These are phyloP conservation scores for Agrocybe praecox DNA, from an alignment of 768 basidiomycete species.

Conservation along the genomic window DNA sequence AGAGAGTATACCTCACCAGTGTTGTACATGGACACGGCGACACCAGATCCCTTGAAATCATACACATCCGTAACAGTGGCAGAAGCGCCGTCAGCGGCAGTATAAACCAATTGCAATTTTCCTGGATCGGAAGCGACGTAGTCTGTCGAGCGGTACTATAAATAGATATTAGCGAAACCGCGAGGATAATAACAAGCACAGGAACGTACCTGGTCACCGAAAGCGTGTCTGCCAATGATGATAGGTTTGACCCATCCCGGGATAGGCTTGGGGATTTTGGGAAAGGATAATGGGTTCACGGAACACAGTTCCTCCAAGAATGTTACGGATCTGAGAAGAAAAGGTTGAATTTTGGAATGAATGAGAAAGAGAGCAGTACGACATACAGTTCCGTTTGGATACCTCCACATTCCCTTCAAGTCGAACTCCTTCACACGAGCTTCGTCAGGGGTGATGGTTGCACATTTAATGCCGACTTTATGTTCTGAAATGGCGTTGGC, in stretches of 20 bases:
- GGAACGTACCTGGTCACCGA: conserved; percentile 82
- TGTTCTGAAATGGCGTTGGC: conserved; percentile 94
- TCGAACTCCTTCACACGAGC: conserved; percentile 96
- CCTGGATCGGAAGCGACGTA: conserved; percentile 90
- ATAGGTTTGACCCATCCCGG: conserved; percentile 99
- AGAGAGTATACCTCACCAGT: conserved; percentile 83
- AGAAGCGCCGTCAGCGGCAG: conserved; percentile 74
- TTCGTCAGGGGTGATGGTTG: conserved; percentile 98
- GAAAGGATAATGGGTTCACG: conserved; percentile 95
- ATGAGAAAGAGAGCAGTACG: conserved; percentile 7
- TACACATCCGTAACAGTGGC: conserved; percentile 80
- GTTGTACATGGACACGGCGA: conserved; percentile 98
- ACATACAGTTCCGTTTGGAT: conserved; percentile 90
- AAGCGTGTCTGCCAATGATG: conserved; percentile 94
- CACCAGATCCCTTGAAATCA: conserved; percentile 90
- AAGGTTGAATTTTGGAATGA: not conserved
- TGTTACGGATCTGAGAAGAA: conserved; percentile 83
- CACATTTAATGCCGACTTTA: conserved; percentile 98
- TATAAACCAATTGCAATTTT: conserved; percentile 91
- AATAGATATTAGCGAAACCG: not conserved
- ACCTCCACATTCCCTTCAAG: conserved; percentile 96
- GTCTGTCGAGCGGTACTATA: conserved; percentile 93
- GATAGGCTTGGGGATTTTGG: conserved; percentile 88
- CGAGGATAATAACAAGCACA: not conserved
- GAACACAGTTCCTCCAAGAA: conserved; percentile 98